Evolutionary conservation across 805 yeast species (phyloP).

Genomic region (Spathaspora sp.): DNA sequence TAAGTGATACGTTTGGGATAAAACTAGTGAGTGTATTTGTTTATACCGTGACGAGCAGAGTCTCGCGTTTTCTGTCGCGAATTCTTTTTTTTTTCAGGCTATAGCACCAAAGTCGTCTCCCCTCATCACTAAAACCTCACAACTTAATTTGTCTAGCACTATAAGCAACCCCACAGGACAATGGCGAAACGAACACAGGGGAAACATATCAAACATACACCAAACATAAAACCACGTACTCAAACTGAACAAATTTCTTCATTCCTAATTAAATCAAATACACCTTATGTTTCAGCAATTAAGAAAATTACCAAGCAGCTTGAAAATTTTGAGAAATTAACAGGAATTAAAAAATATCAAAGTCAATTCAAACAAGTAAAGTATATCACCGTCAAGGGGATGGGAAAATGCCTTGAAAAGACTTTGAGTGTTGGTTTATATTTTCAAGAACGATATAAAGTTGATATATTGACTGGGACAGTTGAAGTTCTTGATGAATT

Average conservation of each 20-base stretch:
- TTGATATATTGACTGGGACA: constrained; percentile 63
- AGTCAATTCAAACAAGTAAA: constrained; percentile 36
- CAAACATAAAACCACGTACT: constrained; percentile 40
- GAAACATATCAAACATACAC: constrained; percentile 49
- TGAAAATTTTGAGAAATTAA: constrained; percentile 32
- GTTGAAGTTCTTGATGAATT: constrained; percentile 74
- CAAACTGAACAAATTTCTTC: constrained; percentile 44
- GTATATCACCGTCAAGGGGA: constrained; percentile 60
- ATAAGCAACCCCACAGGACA: neutral
- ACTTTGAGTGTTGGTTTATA: constrained; percentile 60
- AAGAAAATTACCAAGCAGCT: constrained; percentile 59
- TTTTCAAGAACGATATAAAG: constrained; percentile 48
- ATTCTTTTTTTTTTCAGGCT: too few relatives aligned
- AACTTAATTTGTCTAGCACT: neutral
- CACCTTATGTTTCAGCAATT: constrained; percentile 72
- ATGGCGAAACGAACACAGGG: constrained; percentile 12
- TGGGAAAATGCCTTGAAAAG: constrained; percentile 67
- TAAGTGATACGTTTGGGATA: too few relatives aligned
- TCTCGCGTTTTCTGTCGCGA: too few relatives aligned
- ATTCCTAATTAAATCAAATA: constrained; percentile 55
- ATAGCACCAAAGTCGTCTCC: too few relatives aligned
- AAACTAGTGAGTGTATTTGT: too few relatives aligned
- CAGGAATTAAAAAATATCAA: constrained; percentile 20
- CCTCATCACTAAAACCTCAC: neutral
- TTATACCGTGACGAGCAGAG: too few relatives aligned